Conservation (phyloP, 805 yeast genomes). For the Cyberlindnera mycetangii region DNA sequence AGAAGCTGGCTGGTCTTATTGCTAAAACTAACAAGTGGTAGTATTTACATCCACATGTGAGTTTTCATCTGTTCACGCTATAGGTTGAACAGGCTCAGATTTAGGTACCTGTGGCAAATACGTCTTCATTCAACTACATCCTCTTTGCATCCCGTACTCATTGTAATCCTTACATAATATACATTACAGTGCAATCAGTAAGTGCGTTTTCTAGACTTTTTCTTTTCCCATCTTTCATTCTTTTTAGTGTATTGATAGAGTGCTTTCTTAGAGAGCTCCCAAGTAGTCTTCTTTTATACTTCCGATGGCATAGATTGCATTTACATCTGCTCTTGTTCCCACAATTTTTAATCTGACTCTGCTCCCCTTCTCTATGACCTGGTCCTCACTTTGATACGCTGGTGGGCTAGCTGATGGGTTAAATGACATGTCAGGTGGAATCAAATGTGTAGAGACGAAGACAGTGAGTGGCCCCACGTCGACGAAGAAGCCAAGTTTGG, state of each 20-base stretch:
- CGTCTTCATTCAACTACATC: no score
- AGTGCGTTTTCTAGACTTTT: not conserved
- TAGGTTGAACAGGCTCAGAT: no score
- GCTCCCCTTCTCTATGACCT: slow-evolving; percentile 90
- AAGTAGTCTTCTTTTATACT: slow-evolving; percentile 96
- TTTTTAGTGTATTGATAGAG: not conserved
- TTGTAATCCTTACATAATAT: slow-evolving; percentile 7
- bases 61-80: no score
- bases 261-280: slow-evolving; percentile 61
- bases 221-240: not conserved
- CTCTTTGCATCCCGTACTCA: no score
- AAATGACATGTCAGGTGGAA: slow-evolving; percentile 90
- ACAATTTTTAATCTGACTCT: slow-evolving; percentile 92
- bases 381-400: slow-evolving; percentile 95
- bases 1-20: slow-evolving; percentile 52
- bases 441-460: slow-evolving; percentile 90
- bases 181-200: slow-evolving; percentile 1
- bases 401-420: slow-evolving; percentile 97
- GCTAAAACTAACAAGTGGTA: slow-evolving; percentile 52
- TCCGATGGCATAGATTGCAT: slow-evolving; percentile 96
- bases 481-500: slow-evolving; percentile 93
- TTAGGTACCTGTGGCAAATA: no score
- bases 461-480: slow-evolving; percentile 97
- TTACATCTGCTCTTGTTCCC: slow-evolving; percentile 96
- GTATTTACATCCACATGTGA: not conserved